These are phyloP conservation scores for Plasmodium knowlesi DNA, from an alignment of 169 alveolate species.

Conservation along the genomic window DNA sequence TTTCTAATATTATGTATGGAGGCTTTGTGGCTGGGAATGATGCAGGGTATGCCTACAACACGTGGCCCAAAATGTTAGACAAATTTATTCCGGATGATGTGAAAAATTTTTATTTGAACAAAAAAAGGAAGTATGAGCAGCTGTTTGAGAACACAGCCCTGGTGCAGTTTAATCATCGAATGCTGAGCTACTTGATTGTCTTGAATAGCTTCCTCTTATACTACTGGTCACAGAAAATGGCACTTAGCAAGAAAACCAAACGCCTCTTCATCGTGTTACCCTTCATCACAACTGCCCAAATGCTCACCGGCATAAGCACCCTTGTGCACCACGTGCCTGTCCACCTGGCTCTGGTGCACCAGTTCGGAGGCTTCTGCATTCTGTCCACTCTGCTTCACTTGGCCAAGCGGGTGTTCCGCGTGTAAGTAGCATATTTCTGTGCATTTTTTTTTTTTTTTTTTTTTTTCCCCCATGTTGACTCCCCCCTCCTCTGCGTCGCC, in stretches of 20 bases:
- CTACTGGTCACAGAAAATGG: constrained; percentile 33
- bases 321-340: constrained; percentile 83
- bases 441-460: background rate
- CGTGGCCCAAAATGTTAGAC: constrained; percentile 91
- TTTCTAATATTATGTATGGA: constrained; percentile 68
- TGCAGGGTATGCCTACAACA: constrained; percentile 89
- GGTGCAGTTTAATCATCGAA: constrained; percentile 90
- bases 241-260: constrained; percentile 71
- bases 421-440: background rate
- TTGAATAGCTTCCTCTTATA: constrained; percentile 63
- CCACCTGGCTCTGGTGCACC: constrained; percentile 83
- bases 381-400: constrained; percentile 80
- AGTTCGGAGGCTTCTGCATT: constrained; percentile 81
- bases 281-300: constrained; percentile 79
- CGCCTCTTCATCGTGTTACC: constrained; percentile 79
- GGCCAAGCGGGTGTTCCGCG: constrained; percentile 15
- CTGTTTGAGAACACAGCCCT: constrained; percentile 87
- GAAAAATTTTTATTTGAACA: constrained; percentile 26
- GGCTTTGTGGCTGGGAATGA: constrained; percentile 91
- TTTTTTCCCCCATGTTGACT: constrained; percentile 1
- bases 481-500: background rate
- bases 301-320: constrained; percentile 78
- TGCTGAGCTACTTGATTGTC: constrained; percentile 83
- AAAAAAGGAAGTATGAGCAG: constrained; percentile 60
- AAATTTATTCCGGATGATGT: constrained; percentile 85